These are phyloP conservation scores for Recurvomyces mirabilis DNA, from an alignment of 495 filamentous ascomycete species.

Conservation along the genomic window DNA sequence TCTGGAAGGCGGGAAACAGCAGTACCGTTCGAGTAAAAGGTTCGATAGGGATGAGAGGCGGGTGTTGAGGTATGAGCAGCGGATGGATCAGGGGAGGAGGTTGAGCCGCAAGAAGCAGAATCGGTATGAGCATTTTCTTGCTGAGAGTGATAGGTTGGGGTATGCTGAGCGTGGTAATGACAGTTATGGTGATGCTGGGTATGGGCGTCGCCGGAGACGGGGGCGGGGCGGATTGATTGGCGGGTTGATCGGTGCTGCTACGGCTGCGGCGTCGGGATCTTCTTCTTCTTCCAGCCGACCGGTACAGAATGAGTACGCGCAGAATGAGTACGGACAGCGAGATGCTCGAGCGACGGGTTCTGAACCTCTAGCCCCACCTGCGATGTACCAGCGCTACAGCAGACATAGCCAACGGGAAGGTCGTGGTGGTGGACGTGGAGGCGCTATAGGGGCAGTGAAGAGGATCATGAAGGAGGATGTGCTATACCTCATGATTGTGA, in stretches of 20 bases:
- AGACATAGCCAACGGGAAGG: neutral
- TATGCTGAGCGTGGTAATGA: neutral
- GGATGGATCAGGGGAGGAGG: neutral
- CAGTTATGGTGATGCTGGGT: neutral
- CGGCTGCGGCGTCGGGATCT: neutral
- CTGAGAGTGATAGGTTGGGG: neutral
- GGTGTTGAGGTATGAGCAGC: neutral
- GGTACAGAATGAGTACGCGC: neutral
- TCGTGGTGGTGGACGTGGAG: neutral
- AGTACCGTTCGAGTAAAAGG: neutral
- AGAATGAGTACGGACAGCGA: neutral
- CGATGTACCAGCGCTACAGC: neutral
- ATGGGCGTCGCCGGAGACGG: neutral
- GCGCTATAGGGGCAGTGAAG: conserved; percentile 10
- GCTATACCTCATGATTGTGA: conserved; percentile 28
- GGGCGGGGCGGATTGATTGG: neutral
- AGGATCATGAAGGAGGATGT: conserved; percentile 24
- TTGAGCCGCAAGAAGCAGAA: neutral
- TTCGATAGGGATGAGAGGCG: neutral
- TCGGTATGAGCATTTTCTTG: neutral
- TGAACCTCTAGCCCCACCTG: no score
- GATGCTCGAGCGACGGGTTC: neutral
- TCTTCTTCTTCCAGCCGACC: no score
- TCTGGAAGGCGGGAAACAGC: neutral
- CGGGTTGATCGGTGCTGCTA: neutral